A percentile compares a stretch with the other conserved stretches of the same genome.
Evolutionary conservation across 2,329 filamentous ascomycete species (phyloP).

Genomic region (Aureobasidium sp.): DNA sequence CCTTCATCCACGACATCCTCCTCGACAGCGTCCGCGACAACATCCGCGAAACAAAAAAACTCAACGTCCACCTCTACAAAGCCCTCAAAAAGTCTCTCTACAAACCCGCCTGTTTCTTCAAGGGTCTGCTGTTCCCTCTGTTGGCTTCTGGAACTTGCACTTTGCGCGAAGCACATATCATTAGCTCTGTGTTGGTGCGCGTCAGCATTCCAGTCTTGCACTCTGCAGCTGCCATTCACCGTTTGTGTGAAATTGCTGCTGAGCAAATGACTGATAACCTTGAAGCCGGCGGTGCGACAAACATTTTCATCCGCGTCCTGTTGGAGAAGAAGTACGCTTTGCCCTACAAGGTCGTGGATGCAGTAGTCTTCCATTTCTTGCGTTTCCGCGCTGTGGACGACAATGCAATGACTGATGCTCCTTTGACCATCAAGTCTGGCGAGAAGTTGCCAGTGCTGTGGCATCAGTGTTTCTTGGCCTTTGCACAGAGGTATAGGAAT

Average conservation of each 20-base stretch:
- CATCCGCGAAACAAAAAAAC: conserved; percentile 86
- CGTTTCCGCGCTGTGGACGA: conserved; percentile 65
- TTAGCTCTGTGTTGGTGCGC: conserved; percentile 74
- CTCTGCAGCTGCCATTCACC: conserved; percentile 82
- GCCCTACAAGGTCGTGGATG: conserved; percentile 89
- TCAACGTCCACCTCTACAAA: conserved; percentile 94
- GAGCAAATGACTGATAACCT: conserved; percentile 76
- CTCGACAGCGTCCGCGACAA: conserved; percentile 88
- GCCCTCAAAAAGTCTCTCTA: conserved; percentile 86
- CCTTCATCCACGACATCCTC: conserved; percentile 79
- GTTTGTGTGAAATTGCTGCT: conserved; percentile 87
- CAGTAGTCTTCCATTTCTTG: conserved; percentile 92
- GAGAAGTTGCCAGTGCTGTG: conserved; percentile 76
- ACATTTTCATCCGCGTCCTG: conserved; percentile 87
- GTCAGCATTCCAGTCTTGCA: conserved; percentile 86
- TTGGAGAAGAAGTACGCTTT: conserved; percentile 96
- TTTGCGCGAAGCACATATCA: conserved; percentile 81
- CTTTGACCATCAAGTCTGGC: conserved; percentile 24
- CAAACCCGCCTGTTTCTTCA: conserved; percentile 94
- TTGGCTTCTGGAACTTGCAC: conserved; percentile 82
- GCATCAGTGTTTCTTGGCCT: conserved; percentile 88
- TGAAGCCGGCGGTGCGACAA: conserved; percentile 84
- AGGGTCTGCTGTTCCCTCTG: conserved; percentile 87
- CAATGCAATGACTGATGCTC: conserved; percentile 44
- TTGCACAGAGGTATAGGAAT: conserved; percentile 89